phyloP scores from a whole-genome alignment of 2,329 filamentous ascomycete species.

The Paecilomyces fulvus region DNA sequence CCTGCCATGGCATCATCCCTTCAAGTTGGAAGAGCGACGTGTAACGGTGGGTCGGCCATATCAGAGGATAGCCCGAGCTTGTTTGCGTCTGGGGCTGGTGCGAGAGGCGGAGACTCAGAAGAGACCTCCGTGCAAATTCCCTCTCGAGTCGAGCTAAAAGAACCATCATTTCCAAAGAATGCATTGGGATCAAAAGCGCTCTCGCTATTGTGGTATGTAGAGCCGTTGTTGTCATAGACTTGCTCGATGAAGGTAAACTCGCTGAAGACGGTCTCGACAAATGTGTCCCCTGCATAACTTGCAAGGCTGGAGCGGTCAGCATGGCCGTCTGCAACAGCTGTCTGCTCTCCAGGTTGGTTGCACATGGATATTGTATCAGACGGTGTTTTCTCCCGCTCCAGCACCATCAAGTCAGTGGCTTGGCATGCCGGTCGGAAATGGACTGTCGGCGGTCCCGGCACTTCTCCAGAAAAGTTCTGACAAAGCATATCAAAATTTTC shows the following conservation, averaged over 20 bases:
- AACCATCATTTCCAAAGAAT: background rate
- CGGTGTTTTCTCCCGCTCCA: background rate
- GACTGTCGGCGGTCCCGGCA: background rate
- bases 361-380: background rate
- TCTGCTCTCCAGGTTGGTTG: background rate
- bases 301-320: background rate
- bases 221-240: background rate
- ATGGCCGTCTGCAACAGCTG: background rate
- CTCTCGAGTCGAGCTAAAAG: background rate
- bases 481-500: constrained; percentile 1
- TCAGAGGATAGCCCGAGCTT: background rate
- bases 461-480: background rate
- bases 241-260: background rate
- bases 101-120: background rate
- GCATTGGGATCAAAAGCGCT: background rate
- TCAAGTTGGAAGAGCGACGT: background rate
- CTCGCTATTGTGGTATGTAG: background rate
- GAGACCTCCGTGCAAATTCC: background rate
- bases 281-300: background rate
- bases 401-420: background rate
- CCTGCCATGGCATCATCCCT: too few species aligned
- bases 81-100: background rate
- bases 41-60: background rate
- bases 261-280: background rate
- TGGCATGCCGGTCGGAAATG: background rate